Percentiles rank a stretch among this genome's conserved stretches.
Conservation (phyloP, 805 yeast genomes). For the Saturnispora kantuleensis region DNA sequence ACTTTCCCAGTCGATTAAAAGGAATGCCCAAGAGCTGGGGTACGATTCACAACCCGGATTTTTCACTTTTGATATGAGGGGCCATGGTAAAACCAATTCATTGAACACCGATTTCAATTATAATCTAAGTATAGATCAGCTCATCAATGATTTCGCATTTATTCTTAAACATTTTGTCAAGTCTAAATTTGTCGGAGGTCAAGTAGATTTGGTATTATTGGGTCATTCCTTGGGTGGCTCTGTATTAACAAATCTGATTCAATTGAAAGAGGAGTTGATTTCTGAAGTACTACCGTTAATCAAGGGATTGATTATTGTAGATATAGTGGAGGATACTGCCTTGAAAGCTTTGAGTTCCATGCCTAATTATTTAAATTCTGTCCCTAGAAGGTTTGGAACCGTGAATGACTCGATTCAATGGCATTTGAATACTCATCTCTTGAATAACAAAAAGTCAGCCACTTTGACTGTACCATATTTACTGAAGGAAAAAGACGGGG, state of each 20-base stretch:
- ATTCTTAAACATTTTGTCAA: conserved; percentile 35
- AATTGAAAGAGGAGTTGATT: conserved; percentile 13
- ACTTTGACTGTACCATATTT: conserved; percentile 68
- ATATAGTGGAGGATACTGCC: conserved; percentile 93
- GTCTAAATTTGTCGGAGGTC: conserved; percentile 4
- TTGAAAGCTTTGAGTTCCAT: conserved; percentile 56
- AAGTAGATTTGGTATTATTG: conserved; percentile 39
- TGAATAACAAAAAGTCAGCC: conserved; percentile 56
- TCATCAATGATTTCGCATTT: conserved; percentile 49
- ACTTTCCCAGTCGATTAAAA: conserved; percentile 36
- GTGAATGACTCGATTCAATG: conserved; percentile 63
- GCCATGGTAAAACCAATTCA: conserved; percentile 56
- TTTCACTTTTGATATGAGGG: conserved; percentile 70
- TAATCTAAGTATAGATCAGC: conserved; percentile 37
- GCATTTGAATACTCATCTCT: conserved; percentile 53
- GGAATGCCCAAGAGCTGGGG: conserved; percentile 19
- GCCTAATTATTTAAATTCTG: conserved; percentile 49
- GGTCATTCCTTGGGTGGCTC: conserved; percentile 96
- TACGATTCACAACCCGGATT: conserved; percentile 44
- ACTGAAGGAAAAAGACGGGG: conserved; percentile 23
- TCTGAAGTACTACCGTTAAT: conserved; percentile 22
- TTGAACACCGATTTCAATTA: conserved; percentile 19
- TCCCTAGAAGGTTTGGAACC: conserved; percentile 53
- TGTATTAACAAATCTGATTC: conserved; percentile 49
- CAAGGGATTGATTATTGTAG: conserved; percentile 70